Base-by-base conservation (phyloP, 768 basidiomycete genomes). In the Albatrellus ellisii region DNA sequence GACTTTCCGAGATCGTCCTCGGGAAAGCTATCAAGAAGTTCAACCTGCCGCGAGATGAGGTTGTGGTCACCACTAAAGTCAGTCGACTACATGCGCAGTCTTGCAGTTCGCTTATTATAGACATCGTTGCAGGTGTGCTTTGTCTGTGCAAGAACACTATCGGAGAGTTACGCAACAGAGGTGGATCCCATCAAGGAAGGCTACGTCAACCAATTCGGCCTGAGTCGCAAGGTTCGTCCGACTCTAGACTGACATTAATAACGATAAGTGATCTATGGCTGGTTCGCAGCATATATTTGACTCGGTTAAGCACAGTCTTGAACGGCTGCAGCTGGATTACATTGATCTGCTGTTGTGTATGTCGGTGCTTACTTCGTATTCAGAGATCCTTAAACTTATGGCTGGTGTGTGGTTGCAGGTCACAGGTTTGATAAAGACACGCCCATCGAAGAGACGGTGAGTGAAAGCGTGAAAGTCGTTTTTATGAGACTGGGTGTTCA, bases 261-360 rank as follows among this genome's bases (percentile, higher is more conserved):
- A n/a, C n/a, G n/a, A n/a, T n/a, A n/a, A n/a, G n/a, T n/a, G n/a
- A n/a, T n/a, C n/a, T n/a, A n/a, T n/a, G n/a, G n/a, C n/a, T n/a
- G n/a, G n/a, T n/a, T n/a, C n/a, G n/a, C 66, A 60, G 75, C 76
- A 79, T 52, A 83, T 87, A 39, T 86, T 87, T 49, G 79, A 77
- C 24, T 66, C 75, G 0, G 69, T 79, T 28, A 74, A 77, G 51
- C 59, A 61, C n/a, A 76, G 74, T 41, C 56, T 86, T 38, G 59
- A 78, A 51, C 66, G 82, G 14, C 64, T 87, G 3, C 76, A 81
- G 42, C 57, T 82, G 22, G 83, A 86, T 42, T 83, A 84, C 49
- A 66, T 88, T 45, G 81, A 82, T 52, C 58, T 82, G 1, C 57
- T 80, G 4, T 78, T 80, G 62, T 77, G 75, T 65, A 25, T 18